Evolutionary conservation across 192 early-diverging fungal genomes (phyloP).

Genomic region (Coemansia asiatica): DNA sequence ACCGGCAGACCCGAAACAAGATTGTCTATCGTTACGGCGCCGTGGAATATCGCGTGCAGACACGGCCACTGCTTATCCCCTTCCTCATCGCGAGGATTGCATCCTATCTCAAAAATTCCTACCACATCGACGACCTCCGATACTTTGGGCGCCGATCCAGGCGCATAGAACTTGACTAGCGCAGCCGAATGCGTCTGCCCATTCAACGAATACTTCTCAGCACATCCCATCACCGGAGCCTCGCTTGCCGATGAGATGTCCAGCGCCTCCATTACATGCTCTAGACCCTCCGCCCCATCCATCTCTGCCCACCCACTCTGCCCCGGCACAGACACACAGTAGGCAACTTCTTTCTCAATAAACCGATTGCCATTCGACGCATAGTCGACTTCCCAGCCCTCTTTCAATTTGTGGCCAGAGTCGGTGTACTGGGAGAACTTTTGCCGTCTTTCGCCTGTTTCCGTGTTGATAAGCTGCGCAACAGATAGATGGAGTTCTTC

Average conservation of each 20-base stretch:
- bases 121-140: slow-evolving; percentile 67
- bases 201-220: slow-evolving; percentile 62
- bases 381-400: slow-evolving; percentile 51
- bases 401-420: slow-evolving; percentile 29
- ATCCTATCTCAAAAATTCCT: slow-evolving; percentile 56
- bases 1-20: slow-evolving; percentile 15
- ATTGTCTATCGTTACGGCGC: slow-evolving; percentile 6
- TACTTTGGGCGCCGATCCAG: slow-evolving; percentile 56
- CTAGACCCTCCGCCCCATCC: slow-evolving; percentile 6
- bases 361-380: slow-evolving; percentile 45
- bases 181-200: slow-evolving; percentile 59
- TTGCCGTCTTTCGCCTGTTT: slow-evolving; percentile 42
- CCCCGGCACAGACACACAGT: slow-evolving; percentile 73
- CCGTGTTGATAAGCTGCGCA: slow-evolving; percentile 30
- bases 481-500: slow-evolving; percentile 60
- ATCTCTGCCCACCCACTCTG: slow-evolving; percentile 60
- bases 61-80: slow-evolving; percentile 33
- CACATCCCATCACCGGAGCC: slow-evolving; percentile 1
- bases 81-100: slow-evolving; percentile 18
- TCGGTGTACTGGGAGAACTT: slow-evolving; percentile 54
- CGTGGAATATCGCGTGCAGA: slow-evolving; percentile 47
- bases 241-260: slow-evolving; percentile 10
- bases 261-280: slow-evolving; percentile 39
- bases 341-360: slow-evolving; percentile 64
- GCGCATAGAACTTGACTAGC: slow-evolving; percentile 66